Evolutionary conservation across 805 yeast species (phyloP).

Genomic region (Brettanomyces nanus): DNA sequence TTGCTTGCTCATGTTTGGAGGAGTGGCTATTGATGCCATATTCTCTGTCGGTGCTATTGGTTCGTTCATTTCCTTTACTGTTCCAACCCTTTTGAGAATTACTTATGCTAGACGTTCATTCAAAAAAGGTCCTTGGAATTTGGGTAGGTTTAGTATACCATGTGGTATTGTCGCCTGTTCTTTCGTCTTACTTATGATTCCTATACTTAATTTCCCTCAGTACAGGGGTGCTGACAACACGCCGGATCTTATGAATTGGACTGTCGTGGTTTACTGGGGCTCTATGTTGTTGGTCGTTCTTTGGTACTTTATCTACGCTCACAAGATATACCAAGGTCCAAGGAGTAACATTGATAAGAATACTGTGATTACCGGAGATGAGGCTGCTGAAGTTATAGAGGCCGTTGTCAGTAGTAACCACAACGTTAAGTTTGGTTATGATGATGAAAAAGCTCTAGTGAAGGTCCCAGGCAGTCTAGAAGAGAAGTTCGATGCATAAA

Average conservation of each 20-base stretch:
- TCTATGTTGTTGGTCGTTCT: slow-evolving; percentile 40
- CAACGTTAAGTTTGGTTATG: slow-evolving; percentile 1
- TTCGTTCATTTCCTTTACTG: slow-evolving; percentile 53
- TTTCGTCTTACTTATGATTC: slow-evolving; percentile 47
- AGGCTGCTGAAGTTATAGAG: slow-evolving; percentile 14
- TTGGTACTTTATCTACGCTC: slow-evolving; percentile 46
- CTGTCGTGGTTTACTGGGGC: slow-evolving; percentile 50
- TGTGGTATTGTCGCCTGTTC: slow-evolving; percentile 38
- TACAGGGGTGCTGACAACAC: slow-evolving; percentile 28
- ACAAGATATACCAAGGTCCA: slow-evolving; percentile 55
- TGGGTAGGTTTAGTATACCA: slow-evolving; percentile 42
- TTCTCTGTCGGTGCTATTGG: slow-evolving; percentile 68
- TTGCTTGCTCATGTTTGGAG: slow-evolving; percentile 52
- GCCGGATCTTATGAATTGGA: slow-evolving; percentile 50
- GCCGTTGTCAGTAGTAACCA: slow-evolving; percentile 7
- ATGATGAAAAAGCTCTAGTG: background rate
- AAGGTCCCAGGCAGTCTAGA: background rate
- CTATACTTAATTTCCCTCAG: slow-evolving; percentile 51
- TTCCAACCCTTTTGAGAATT: slow-evolving; percentile 52
- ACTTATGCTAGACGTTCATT: slow-evolving; percentile 44
- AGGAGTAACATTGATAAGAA: slow-evolving; percentile 39
- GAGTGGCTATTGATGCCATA: slow-evolving; percentile 60
- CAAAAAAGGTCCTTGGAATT: slow-evolving; percentile 56
- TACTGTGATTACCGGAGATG: slow-evolving; percentile 21
- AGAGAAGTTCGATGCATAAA: background rate